Base-by-base conservation (phyloP, 2,329 filamentous ascomycete genomes). In the Fusarium sarcochroum region DNA sequence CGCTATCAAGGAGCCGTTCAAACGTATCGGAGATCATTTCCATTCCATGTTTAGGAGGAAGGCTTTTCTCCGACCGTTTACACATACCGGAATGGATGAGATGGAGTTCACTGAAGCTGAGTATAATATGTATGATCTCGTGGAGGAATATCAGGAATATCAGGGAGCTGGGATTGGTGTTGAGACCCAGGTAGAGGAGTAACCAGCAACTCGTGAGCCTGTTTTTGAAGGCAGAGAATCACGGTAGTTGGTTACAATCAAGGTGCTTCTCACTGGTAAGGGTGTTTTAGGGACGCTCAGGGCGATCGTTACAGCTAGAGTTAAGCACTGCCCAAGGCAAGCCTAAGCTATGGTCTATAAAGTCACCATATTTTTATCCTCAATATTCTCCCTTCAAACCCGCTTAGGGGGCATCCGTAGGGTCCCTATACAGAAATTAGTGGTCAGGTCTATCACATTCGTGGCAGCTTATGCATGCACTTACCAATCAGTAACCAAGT, bases 11-110 rank as follows among this genome's bases (percentile, higher is more conserved):
- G 96, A 98, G 87, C 92, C 98, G 77, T 98, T 99, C 92, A 98
- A 98, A 93, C 95, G 96, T 90, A 87, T 98, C 76, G 96, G 95
- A 80, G 96, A 98, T 84, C 96, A 98, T 87, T 99, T 99, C 90
- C 94, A 91, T 85, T 94, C 94, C 82, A 98, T 99, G 96, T 98
- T 98, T 91, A 90, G 95, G 86, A 94, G 95, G 86, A 99, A 98
- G 92, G 96, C 96, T 90, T 99, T 98, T 93, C 93, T 99, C 90
- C 95, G 98, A 88, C 98, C 96, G 96, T 98, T 98, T 87, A 98
- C 95, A 90, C 94, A 94, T 80, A 96, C 98, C 90, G 96, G 96
- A 86, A 98, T 99, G 96, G 96, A 99, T 86, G 96, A 98, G 91
- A 98, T 98, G 96, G 96, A 99, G 87, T 99, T 99, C 88, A 98